phyloP scores from a whole-genome alignment of 164 flowering plant species.

The Magnolia sinica region DNA sequence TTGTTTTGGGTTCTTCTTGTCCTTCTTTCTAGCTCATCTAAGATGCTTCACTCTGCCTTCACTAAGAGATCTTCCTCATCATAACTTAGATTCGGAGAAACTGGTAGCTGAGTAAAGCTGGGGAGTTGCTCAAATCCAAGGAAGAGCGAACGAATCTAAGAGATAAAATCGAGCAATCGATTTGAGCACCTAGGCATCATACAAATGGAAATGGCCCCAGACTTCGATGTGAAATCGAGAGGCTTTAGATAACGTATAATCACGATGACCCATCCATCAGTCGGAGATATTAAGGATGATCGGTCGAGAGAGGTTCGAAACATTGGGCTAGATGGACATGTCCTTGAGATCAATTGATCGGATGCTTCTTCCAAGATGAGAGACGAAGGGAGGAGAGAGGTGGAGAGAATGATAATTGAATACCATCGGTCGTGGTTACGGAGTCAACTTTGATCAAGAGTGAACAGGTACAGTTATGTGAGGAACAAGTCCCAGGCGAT shows the following conservation, averaged over 20 bases:
- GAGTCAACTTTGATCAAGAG: slow-evolving; percentile 40
- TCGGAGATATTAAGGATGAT: too few species aligned
- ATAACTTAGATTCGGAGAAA: slow-evolving; percentile 28
- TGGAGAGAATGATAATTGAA: slow-evolving; percentile 48
- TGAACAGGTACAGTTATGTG: slow-evolving; percentile 46
- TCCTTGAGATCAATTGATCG: slow-evolving; percentile 50
- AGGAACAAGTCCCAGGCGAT: slow-evolving; percentile 40
- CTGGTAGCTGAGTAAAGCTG: slow-evolving; percentile 70
- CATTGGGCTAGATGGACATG: slow-evolving; percentile 32
- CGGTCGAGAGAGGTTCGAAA: slow-evolving; percentile 37
- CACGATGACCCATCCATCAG: too few species aligned
- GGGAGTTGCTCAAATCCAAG: too few species aligned
- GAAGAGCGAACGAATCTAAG: slow-evolving; percentile 71
- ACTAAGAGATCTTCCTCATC: slow-evolving; percentile 73
- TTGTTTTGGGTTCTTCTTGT: too few species aligned
- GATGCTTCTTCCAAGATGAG: slow-evolving; percentile 38
- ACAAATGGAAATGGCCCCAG: slow-evolving; percentile 42
- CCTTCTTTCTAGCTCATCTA: too few species aligned
- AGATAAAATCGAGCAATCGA: slow-evolving; percentile 42
- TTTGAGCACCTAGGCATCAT: slow-evolving; percentile 47
- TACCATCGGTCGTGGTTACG: slow-evolving; percentile 49
- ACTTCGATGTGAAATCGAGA: too few species aligned
- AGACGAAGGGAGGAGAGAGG: slow-evolving; percentile 43
- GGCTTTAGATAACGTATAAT: slow-evolving; percentile 36
- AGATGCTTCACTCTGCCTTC: too few species aligned